Evolutionary conservation across 768 basidiomycete species (phyloP).

Genomic region (Russula ochroleuca): DNA sequence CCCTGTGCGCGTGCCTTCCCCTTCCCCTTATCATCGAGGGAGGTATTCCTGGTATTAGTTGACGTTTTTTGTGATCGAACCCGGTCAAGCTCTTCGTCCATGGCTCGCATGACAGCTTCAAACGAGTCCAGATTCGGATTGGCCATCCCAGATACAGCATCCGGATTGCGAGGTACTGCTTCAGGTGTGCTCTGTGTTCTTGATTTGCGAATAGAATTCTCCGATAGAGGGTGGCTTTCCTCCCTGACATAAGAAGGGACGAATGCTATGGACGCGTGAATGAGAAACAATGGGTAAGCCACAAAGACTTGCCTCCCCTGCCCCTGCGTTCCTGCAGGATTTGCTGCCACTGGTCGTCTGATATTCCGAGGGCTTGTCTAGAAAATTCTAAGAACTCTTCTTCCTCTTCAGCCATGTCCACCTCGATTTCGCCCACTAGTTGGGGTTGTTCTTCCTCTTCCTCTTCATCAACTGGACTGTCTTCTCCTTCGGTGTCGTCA

Average conservation of each 20-base stretch:
- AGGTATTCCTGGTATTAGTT: neutral
- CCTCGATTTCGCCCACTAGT: constrained; percentile 77
- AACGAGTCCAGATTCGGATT: constrained; percentile 86
- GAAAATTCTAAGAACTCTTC: constrained; percentile 96
- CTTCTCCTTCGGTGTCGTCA: constrained; percentile 74
- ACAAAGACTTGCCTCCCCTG: constrained; percentile 66
- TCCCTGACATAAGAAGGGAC: constrained; percentile 28
- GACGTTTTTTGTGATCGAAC: constrained; percentile 34
- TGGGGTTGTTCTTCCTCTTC: constrained; percentile 80
- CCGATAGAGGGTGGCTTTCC: constrained; percentile 18
- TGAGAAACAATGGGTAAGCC: neutral
- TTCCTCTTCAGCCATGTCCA: constrained; percentile 90
- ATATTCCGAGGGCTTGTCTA: constrained; percentile 84
- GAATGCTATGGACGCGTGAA: constrained; percentile 26
- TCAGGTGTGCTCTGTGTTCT: neutral
- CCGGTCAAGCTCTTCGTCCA: constrained; percentile 78
- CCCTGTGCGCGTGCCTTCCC: constrained; percentile 40
- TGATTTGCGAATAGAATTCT: neutral
- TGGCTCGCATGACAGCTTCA: constrained; percentile 92
- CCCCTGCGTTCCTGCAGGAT: constrained; percentile 74
- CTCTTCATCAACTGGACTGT: constrained; percentile 49
- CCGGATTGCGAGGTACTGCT: constrained; percentile 26
- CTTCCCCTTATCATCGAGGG: constrained; percentile 39
- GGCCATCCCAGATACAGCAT: constrained; percentile 35
- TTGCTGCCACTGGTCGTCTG: constrained; percentile 82